Conservation (phyloP, 2,329 filamentous ascomycete genomes). For the Penicillium verrucosum region DNA sequence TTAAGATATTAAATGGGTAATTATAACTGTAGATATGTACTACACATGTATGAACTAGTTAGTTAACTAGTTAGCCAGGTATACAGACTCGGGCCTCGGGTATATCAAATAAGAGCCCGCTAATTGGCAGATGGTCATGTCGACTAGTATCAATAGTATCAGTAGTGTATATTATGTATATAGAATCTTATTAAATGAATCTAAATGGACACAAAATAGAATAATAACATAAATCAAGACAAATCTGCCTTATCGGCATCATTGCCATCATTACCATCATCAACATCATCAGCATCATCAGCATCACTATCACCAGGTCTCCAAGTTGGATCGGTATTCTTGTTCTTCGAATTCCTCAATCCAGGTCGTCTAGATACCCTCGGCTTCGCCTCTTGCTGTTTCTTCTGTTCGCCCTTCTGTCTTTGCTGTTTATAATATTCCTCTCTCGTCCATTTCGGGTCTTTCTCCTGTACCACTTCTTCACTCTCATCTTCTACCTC, state of each 20-base stretch:
- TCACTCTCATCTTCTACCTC: not conserved
- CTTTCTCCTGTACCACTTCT: not conserved
- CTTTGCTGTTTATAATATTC: not conserved
- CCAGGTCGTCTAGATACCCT: not conserved
- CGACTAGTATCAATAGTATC: slow-evolving; percentile 7
- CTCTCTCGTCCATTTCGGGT: not conserved
- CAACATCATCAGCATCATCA: no score
- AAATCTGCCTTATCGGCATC: not conserved
- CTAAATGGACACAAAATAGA: no score
- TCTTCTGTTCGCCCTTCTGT: not conserved
- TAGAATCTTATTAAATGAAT: not conserved
- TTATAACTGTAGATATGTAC: not conserved
- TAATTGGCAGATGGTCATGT: slow-evolving; percentile 10
- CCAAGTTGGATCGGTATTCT: slow-evolving; percentile 4
- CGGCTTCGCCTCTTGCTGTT: not conserved
- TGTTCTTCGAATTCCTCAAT: not conserved
- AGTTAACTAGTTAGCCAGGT: not conserved
- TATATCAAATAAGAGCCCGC: slow-evolving; percentile 11
- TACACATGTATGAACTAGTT: not conserved
- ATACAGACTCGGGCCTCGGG: slow-evolving; percentile 2
- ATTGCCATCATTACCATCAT: not conserved
- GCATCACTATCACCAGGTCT: not conserved
- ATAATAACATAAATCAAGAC: not conserved
- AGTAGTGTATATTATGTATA: not conserved
- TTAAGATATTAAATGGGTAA: not conserved